Conservation (phyloP, 345 rosid species). For the Eucalyptus fibrosa region DNA sequence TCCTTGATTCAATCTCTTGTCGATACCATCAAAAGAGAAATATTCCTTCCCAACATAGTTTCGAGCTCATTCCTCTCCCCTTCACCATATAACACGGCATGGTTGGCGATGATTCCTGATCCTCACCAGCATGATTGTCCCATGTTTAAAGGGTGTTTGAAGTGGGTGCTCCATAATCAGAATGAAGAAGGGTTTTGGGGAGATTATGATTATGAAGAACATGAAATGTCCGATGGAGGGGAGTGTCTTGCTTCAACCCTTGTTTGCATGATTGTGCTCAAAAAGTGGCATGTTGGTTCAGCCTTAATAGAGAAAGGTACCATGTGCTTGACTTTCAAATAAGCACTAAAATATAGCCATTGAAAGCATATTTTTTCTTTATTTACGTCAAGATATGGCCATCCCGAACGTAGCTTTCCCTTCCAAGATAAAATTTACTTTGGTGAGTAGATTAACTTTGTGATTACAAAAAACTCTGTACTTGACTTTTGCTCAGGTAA, state of each 20-base stretch:
- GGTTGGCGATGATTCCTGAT: background rate
- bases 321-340: background rate
- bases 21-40: background rate
- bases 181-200: conserved; percentile 40
- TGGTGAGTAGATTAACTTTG: background rate
- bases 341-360: background rate
- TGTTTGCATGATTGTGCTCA: conserved; percentile 41
- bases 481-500: background rate
- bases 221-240: background rate
- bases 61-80: background rate
- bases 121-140: background rate
- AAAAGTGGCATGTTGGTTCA: conserved; percentile 21
- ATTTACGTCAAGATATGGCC: background rate
- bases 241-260: conserved; percentile 36
- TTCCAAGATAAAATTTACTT: background rate
- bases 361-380: background rate
- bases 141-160: background rate
- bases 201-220: conserved; percentile 7
- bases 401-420: background rate
- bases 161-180: conserved; percentile 46
- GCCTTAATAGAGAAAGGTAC: conserved; percentile 18
- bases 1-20: conserved; percentile 2
- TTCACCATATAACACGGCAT: background rate
- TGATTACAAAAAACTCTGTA: background rate
- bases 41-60: background rate